These are phyloP conservation scores for Moelleriella libera DNA, from an alignment of 2,329 filamentous ascomycete genomes.

Conservation along the genomic window DNA sequence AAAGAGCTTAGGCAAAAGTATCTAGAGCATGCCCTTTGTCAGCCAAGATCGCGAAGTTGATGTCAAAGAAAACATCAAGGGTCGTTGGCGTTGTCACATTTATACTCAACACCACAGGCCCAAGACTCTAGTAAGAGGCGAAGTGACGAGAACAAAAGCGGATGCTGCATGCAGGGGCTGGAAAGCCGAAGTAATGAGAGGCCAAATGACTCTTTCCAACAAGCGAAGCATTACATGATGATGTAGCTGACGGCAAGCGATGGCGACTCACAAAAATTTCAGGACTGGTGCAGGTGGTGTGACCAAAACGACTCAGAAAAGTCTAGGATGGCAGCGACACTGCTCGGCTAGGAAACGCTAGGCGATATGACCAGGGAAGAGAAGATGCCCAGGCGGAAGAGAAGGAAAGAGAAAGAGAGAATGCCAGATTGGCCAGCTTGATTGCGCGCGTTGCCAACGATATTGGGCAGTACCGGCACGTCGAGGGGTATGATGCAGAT, in stretches of 20 bases:
- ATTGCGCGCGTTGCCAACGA: conserved; percentile 20
- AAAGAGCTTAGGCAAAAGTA: not conserved
- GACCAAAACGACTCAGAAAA: not conserved
- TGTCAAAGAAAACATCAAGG: too few species aligned
- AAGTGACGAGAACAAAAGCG: too few species aligned
- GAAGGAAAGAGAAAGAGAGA: conserved; percentile 8
- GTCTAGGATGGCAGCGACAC: conserved; percentile 1
- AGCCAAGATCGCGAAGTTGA: too few species aligned
- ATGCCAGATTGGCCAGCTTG: conserved; percentile 16
- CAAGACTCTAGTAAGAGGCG: too few species aligned
- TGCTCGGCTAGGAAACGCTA: conserved; percentile 4
- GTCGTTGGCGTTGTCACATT: too few species aligned
- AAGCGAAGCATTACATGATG: conserved; percentile 2
- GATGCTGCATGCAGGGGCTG: too few species aligned
- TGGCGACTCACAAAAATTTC: conserved; percentile 19
- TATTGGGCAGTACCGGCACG: conserved; percentile 17
- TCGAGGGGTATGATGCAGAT: conserved; percentile 12
- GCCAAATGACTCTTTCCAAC: conserved; percentile 3
- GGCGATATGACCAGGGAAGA: not conserved
- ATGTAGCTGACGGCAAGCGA: conserved; percentile 6
- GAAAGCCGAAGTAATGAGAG: not conserved
- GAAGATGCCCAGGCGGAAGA: conserved; percentile 2
- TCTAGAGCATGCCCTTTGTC: not conserved
- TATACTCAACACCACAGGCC: too few species aligned
- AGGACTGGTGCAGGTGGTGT: conserved; percentile 14